Evolutionary conservation across 2,329 filamentous ascomycete species (phyloP), one percentile per base, ranked within the genome.

Genomic region (Penicillium sp.): DNA sequence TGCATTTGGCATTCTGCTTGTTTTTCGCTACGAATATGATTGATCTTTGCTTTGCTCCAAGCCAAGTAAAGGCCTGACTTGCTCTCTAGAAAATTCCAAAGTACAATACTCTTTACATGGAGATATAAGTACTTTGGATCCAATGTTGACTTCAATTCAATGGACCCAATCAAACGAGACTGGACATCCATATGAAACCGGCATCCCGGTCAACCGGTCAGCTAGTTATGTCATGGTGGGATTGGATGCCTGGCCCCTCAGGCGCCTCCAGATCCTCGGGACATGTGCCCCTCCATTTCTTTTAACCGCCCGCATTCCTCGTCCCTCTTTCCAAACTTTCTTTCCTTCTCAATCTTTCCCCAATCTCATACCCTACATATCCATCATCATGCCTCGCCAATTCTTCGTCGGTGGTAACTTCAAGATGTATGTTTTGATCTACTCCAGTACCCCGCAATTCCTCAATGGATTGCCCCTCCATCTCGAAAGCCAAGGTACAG

Each of bases 341-440:
- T 17, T 65, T 58, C 60, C 28, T 49, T 53, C 42, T 44, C 26
- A 30, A 58, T 62, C 60, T 45, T 37, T 15, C 37, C 35, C 38
- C 38, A 64, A 54, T 55, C 54, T 62, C 40, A 40, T 33, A 56
- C 37, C 45, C 28, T 33, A 33, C 42, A 53, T 56, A 63, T 60
- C 47, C 57, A 78, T 82, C 86, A 92, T 76, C 75, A 97, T 96
- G 93, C 86, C 89, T 87, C 93, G 93, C 85, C 91, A 93, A 85
- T 97, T 96, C 86, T 96, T 97, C 81, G 91, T 97, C 81, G 93
- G 93, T 81, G 93, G 93, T 79, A 99, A 99, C 90, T 98, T 98
- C 86, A 98, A 99, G 88, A 98, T 98, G 93, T 96, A 84, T 78
- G 86, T 80, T 40, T 50, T 62, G 35, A 65, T 47, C 47, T 38